Conservation (phyloP, 2,329 filamentous ascomycete species). For the Ilyonectria destructans region DNA sequence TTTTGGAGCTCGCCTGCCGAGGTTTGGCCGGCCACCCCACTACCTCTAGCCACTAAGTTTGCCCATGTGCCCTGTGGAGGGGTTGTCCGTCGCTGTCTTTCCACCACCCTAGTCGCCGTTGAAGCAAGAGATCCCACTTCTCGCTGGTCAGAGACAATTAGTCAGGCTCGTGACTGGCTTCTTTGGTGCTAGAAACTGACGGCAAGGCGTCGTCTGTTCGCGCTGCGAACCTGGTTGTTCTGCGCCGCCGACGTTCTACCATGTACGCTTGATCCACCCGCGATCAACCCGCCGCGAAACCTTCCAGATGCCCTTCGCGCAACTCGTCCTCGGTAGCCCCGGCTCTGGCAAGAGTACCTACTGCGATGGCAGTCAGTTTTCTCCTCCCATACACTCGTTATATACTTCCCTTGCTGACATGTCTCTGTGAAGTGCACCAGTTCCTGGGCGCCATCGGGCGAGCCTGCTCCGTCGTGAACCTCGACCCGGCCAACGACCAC, state of each 20-base stretch:
- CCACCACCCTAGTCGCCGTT: conserved; percentile 26
- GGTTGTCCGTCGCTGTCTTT: conserved; percentile 35
- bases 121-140: conserved; percentile 28
- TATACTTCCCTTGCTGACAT: conserved; percentile 6
- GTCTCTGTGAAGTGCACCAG: conserved; percentile 81
- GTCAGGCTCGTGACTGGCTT: conserved; percentile 2
- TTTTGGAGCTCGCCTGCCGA: conserved; percentile 45
- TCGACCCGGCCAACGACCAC: conserved; percentile 96
- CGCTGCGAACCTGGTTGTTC: conserved; percentile 9
- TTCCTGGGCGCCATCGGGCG: conserved; percentile 97
- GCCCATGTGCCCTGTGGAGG: conserved; percentile 45
- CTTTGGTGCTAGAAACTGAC: conserved; percentile 24
- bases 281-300: conserved; percentile 38
- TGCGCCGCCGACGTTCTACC: conserved; percentile 8
- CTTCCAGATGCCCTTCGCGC: conserved; percentile 73
- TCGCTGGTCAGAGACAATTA: conserved; percentile 5
- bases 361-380: conserved; percentile 87
- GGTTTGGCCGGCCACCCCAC: conserved; percentile 47
- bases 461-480: conserved; percentile 94
- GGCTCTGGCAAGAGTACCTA: conserved; percentile 98
- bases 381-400: not conserved
- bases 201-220: conserved; percentile 33
- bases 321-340: conserved; percentile 94
- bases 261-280: conserved; percentile 48
- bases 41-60: conserved; percentile 38